phyloP scores from a whole-genome alignment of 306 rosid species.

The Casuarina equisetifolia region DNA sequence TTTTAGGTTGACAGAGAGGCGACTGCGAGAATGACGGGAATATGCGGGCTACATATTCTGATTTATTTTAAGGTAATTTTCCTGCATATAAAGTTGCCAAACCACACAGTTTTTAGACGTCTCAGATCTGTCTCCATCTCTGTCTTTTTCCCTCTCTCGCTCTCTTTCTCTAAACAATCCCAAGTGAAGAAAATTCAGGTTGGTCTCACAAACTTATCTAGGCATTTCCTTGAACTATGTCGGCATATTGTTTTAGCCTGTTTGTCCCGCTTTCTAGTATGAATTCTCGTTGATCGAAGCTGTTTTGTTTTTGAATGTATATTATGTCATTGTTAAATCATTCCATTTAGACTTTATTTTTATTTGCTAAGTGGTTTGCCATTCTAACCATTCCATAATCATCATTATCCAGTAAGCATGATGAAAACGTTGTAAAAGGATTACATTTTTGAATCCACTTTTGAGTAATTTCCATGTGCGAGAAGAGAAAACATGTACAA shows the following conservation, averaged over 20 bases:
- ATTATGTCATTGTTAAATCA: too few species aligned
- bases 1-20: neutral
- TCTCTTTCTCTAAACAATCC: conserved; percentile 1
- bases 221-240: neutral
- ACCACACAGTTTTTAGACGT: neutral
- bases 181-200: conserved; percentile 5
- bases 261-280: neutral
- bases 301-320: too few species aligned
- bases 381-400: too few species aligned
- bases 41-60: conserved; percentile 21
- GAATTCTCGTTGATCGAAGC: too few species aligned
- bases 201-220: neutral
- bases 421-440: too few species aligned
- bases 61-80: neutral
- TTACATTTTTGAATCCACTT: too few species aligned
- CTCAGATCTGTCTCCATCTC: too few species aligned
- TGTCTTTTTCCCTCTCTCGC: neutral
- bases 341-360: too few species aligned
- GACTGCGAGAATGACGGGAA: conserved; percentile 1
- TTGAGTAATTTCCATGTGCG: too few species aligned
- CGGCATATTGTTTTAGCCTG: neutral
- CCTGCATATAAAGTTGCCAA: conserved; percentile 7
- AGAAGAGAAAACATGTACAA: too few species aligned
- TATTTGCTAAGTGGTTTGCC: too few species aligned
- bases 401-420: too few species aligned